Base-by-base conservation (phyloP, 164 flowering plant species). In the Protea cynaroides region DNA sequence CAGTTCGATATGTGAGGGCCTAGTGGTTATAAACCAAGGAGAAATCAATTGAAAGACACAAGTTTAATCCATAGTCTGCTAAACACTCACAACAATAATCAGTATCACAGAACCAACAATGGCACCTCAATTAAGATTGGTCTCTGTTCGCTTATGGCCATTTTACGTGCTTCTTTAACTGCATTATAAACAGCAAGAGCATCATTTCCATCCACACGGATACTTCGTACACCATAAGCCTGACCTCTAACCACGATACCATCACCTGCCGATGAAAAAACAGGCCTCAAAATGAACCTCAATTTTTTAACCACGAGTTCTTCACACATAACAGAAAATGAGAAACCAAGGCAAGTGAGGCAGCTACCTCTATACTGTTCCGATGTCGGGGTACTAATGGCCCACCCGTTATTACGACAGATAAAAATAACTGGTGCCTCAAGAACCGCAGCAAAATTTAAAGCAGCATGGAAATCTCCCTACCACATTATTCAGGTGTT, bases 331-430 rank as follows among this genome's bases (percentile, higher is more conserved):
- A 2, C 18, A 2, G 46, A 34, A 53, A 57, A 18, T 29, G 44
- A 58, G 52, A 67, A 38, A n/a, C 38, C 15, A 18, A 10, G n/a
- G 10, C 13, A 63, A 37, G 34, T 10, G 25, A 23, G 56, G 22
- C 18, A 54, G 24, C 8, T 87, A 94, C 99, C 83, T 80, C 97
- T 82, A 65, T 91, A 94, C 73, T 94, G 99, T 65, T 94, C 95
- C 36, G 89, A 68, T n/a, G 70, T 72, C 14, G 97, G 95, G 34
- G 97, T 94, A 68, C 96, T 94, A 66, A 94, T 94, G 36, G 99
- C 96, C 96, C 96, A 93, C 55, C 99, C 97, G 69, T 94, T 94
- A 83, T 94, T 94, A 63, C 99, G 87, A 74, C 99, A 94, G 49
- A 94, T 64, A 65, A 94, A 94, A 29, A 94, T 70, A 57, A 94